phyloP scores from a whole-genome alignment of 495 filamentous ascomycete species.

The Xylaria scruposa region DNA sequence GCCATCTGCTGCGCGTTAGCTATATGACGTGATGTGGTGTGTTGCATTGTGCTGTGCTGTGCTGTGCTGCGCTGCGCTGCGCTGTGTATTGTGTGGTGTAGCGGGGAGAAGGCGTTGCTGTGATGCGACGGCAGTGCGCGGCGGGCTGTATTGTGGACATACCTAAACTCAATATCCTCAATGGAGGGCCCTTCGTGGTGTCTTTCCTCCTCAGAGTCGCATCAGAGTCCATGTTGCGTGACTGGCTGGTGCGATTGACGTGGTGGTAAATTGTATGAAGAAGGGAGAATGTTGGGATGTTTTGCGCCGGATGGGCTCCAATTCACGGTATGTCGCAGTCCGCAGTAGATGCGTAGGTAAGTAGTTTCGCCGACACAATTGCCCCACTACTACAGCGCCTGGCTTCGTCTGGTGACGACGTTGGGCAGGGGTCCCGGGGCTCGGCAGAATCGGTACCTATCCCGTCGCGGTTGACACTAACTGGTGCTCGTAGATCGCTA shows the following conservation, averaged over 20 bases:
- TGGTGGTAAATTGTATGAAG: constrained; percentile 5
- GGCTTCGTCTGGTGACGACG: constrained; percentile 20
- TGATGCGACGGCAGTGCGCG: neutral
- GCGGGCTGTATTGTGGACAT: constrained; percentile 42
- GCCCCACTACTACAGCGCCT: constrained; percentile 18
- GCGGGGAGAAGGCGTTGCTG: neutral
- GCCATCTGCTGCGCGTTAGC: constrained; percentile 68
- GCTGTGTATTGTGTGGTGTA: neutral
- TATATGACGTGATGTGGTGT: neutral
- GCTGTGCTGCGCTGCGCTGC: neutral
- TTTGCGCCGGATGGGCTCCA: constrained; percentile 19
- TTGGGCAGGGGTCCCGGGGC: neutral
- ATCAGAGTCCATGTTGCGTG: constrained; percentile 38
- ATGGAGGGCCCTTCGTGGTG: constrained; percentile 90
- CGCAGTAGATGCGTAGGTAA: neutral
- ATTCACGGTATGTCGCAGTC: neutral
- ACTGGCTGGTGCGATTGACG: constrained; percentile 18
- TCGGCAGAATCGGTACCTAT: constrained; percentile 20
- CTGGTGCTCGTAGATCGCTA: constrained; percentile 1
- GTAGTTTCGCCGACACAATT: constrained; percentile 8
- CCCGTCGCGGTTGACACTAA: neutral
- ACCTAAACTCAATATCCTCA: constrained; percentile 92
- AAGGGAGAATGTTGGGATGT: constrained; percentile 3
- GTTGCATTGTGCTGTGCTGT: neutral
- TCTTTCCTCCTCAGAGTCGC: constrained; percentile 71